phyloP scores from a whole-genome alignment of 164 flowering plant genomes.

The Kalanchoe fedtschenkoi region DNA sequence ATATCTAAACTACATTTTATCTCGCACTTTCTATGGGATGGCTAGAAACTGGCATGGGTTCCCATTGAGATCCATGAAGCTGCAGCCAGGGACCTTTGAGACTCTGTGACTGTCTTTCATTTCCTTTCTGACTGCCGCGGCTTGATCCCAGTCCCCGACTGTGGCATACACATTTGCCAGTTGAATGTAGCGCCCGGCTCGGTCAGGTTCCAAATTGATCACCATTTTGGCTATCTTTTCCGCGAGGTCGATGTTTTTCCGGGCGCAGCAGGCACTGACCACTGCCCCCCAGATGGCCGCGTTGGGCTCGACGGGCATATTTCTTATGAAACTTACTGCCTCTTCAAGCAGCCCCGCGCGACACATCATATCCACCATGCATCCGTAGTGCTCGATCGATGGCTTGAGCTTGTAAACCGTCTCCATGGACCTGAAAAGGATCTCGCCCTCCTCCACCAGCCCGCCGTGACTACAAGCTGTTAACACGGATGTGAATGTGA shows the following conservation, averaged over 20 bases:
- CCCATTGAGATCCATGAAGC: background rate
- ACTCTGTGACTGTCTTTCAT: background rate
- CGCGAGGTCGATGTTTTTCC: background rate
- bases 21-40: background rate
- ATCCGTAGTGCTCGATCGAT: constrained; percentile 30
- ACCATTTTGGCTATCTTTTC: background rate
- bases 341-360: constrained; percentile 30
- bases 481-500: constrained; percentile 26
- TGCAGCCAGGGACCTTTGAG: background rate
- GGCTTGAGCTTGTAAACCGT: constrained; percentile 19
- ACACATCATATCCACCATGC: constrained; percentile 39
- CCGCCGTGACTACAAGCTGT: constrained; percentile 36
- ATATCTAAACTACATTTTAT: no score
- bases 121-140: background rate
- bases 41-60: background rate
- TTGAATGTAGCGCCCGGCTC: background rate
- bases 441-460: constrained; percentile 20
- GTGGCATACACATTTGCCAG: background rate
- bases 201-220: background rate
- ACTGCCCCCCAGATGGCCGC: constrained; percentile 32
- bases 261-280: background rate
- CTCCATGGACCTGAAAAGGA: constrained; percentile 24
- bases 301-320: constrained; percentile 27
- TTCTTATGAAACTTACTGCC: constrained; percentile 20
- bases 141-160: background rate